Base-by-base conservation (phyloP, 1,284 basidiomycete species). In the Grifola frondosa region DNA sequence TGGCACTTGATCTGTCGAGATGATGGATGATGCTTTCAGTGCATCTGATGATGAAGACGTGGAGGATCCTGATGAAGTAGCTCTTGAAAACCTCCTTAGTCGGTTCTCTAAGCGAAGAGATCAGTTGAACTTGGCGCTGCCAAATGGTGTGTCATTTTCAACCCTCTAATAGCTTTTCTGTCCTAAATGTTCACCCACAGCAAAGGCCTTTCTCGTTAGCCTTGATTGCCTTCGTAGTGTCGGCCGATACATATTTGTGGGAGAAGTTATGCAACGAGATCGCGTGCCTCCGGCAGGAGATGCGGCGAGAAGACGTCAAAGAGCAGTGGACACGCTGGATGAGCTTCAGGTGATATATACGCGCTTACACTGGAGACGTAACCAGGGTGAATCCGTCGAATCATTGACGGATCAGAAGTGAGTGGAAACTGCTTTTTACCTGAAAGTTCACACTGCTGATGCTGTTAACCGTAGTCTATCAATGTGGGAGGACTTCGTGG, bases 11-110 rank as follows among this genome's bases (percentile, higher is more conserved):
- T 43, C 16, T 43, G 4, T 47, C 40, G 8, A 22, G 34, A 4
- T 47, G 13, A 47, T 47, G 45, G 21, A 43, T 11, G 21, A 47
- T 16, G 24, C 36, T 28, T 47, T 47, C 35, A 38, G 43, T 38
- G 12, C 17, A 10, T 16, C 15, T 16, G 34, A 32, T 16, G 34
- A 38, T 15, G 26, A 30, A 26, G 21, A 16, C 8, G 30, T 28
- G 6, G 34, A 23, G 17, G 34, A 38, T 28, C 30, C 20, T 7
- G 45, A 47, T 17, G 21, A 42, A 24, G 21, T 16, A 12, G 45
- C 45, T 6, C 4, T 10, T n/a, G 17, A 44, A 3, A 19, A n/a
- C 15, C 6, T 26, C 22, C n/a, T 37, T 21, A 16, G 13, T 16
- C n/a, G 20, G 6, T 37, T 37, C 21, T 23, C 13, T 10, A 23